Base-by-base conservation (phyloP, 148 eudicot species). In the Chenopodium berlandieri region DNA sequence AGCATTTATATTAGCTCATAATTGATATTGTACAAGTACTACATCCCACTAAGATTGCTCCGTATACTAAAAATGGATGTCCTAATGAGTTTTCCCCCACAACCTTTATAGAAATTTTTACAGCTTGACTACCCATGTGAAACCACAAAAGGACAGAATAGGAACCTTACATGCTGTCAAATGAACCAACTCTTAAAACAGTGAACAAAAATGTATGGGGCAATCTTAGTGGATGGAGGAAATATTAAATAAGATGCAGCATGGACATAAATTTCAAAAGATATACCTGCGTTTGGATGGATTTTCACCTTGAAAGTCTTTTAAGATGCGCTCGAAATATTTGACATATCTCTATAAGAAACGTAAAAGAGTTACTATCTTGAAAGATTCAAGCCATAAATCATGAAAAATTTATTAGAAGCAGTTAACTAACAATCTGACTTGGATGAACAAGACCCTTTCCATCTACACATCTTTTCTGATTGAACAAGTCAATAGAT, bases 361-460 rank as follows among this genome's bases (percentile, higher is more conserved):
- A 73, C 22, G 81, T 70, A 58, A 75, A 81, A 40, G 64, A 73
- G 50, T 76, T 66, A 78, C 48, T 31, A 62, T 56, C 75, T 46
- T 71, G 63, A 67, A 8, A 56, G 60, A 19, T 68, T 40, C 23
- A 74, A 73, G 23, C 47, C 23, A 62, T 47, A 73, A 37, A 63
- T 46, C 56, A 78, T 72, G 14, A 40, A 17, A 64, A 23, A 12
- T 27, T 70, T 73, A 64, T 32, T 25, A 22, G 69, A 80, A 84
- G 46, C 76, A 78, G 71, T 75, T 69, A 80, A 92, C 97, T 90
- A 25, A 95, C 97, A 90, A 95, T 92, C 85, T 95, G 97, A 82
- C 99, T 95, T 9, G 97, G 99, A 80, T 82, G 95, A 75, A 91
- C 86, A 54, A 95, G 94, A 68, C 97, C 99, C 90, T 89, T 93